A percentile compares a stretch with the other conserved stretches of the same genome.
phyloP scores from a whole-genome alignment of 1,284 basidiomycete species.

The Cronartium ribicola region DNA sequence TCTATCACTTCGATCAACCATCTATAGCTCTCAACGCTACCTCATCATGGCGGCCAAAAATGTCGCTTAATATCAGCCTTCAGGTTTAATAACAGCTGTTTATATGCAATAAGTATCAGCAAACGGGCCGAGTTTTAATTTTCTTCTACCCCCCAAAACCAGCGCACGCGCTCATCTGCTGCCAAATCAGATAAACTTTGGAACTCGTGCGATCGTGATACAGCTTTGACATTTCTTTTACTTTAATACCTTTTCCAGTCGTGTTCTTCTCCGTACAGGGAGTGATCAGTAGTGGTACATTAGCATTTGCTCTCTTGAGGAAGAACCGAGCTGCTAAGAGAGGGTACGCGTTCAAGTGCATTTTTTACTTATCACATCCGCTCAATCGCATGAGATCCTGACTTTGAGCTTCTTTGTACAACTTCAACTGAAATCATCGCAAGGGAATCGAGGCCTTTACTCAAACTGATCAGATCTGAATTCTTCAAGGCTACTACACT shows the following conservation, averaged over 20 bases:
- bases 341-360: constrained; percentile 11
- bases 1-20: background rate
- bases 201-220: background rate
- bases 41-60: too few relatives aligned
- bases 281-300: constrained; percentile 25
- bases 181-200: too few relatives aligned
- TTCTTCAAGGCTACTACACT: constrained; percentile 18
- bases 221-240: background rate
- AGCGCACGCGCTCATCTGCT: too few relatives aligned
- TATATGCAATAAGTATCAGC: too few relatives aligned
- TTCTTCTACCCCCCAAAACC: too few relatives aligned
- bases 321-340: constrained; percentile 11
- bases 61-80: too few relatives aligned
- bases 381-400: background rate
- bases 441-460: constrained; percentile 26
- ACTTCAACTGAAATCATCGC: background rate
- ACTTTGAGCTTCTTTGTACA: background rate
- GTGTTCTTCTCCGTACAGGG: constrained; percentile 37
- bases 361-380: background rate
- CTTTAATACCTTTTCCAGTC: background rate
- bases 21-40: background rate
- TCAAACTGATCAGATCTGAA: constrained; percentile 12
- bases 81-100: too few relatives aligned
- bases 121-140: too few relatives aligned
- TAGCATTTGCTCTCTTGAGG: constrained; percentile 30